Evolutionary conservation across 1,284 basidiomycete species (phyloP).

Genomic region (Apiotrichum siamense): DNA sequence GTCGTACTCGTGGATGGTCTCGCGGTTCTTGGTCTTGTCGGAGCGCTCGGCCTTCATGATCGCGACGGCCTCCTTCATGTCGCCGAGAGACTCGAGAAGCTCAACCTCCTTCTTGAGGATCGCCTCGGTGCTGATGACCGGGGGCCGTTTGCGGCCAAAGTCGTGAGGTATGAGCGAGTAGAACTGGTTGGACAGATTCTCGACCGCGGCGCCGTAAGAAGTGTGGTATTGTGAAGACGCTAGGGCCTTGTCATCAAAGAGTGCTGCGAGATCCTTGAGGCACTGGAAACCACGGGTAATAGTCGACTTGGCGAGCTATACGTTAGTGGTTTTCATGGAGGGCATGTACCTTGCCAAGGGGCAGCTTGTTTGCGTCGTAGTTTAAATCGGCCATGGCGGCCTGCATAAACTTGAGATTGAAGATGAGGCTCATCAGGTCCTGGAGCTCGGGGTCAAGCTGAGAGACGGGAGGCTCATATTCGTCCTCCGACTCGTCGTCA

Average conservation of each 20-base stretch:
- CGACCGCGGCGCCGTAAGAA: slow-evolving; percentile 43
- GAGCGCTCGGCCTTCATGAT: slow-evolving; percentile 52
- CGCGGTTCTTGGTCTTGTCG: slow-evolving; percentile 42
- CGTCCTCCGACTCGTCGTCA: slow-evolving; percentile 7
- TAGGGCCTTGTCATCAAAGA: slow-evolving; percentile 51
- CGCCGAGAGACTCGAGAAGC: slow-evolving; percentile 58
- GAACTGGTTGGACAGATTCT: slow-evolving; percentile 50
- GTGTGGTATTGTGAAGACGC: slow-evolving; percentile 27
- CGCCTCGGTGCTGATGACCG: slow-evolving; percentile 48
- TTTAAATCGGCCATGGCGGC: slow-evolving; percentile 61
- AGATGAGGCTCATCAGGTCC: slow-evolving; percentile 56
- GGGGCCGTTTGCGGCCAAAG: slow-evolving; percentile 55
- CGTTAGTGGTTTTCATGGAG: not conserved
- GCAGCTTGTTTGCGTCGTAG: slow-evolving; percentile 63
- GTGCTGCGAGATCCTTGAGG: slow-evolving; percentile 53
- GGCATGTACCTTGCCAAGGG: slow-evolving; percentile 50
- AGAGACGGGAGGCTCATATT: slow-evolving; percentile 9
- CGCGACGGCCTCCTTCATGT: slow-evolving; percentile 58
- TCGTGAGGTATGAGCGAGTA: slow-evolving; percentile 58
- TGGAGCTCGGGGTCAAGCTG: slow-evolving; percentile 25
- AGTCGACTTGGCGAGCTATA: slow-evolving; percentile 32
- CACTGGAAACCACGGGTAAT: slow-evolving; percentile 15
- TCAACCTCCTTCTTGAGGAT: slow-evolving; percentile 58
- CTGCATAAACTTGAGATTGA: slow-evolving; percentile 50
- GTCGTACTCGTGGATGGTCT: slow-evolving; percentile 57